phyloP scores from a whole-genome alignment of 768 basidiomycete species.

The Pholiota microspora region DNA sequence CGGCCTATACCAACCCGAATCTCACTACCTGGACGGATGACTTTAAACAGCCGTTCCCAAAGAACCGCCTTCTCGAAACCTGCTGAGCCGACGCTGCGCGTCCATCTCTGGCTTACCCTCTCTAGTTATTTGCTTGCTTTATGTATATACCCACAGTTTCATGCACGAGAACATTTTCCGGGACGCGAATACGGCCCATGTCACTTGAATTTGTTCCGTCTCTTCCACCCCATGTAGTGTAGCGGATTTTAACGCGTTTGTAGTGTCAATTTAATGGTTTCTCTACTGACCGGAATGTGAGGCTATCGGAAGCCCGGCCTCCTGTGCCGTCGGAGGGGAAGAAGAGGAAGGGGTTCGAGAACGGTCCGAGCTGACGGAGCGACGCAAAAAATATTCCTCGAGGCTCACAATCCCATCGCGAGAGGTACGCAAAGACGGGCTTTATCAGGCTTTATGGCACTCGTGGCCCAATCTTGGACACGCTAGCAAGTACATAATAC shows the following conservation, averaged over 20 bases:
- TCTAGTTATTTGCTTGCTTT: neutral
- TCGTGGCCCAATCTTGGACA: neutral
- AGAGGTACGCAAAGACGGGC: neutral
- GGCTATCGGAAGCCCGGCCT: neutral
- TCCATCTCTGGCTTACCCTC: neutral
- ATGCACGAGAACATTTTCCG: neutral
- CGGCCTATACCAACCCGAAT: conserved; percentile 42
- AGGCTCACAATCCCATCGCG: neutral
- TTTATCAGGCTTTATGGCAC: neutral
- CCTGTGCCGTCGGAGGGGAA: neutral
- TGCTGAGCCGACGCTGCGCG: conserved; percentile 11
- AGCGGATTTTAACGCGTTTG: neutral
- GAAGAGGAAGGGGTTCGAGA: neutral
- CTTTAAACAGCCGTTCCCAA: conserved; percentile 35
- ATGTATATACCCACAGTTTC: conserved; percentile 4
- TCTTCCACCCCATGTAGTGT: neutral
- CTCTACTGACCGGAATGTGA: neutral
- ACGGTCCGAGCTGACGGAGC: neutral
- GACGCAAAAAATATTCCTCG: neutral
- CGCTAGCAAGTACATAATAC: neutral
- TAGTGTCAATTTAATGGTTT: neutral
- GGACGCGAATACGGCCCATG: neutral
- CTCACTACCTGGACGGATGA: conserved; percentile 37
- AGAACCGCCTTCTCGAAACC: conserved; percentile 30
- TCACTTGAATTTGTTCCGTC: neutral